Percentiles rank a stretch among this genome's conserved stretches.
Evolutionary conservation across 176 grass and related monocot species (phyloP).

Genomic region (Avena sativa): DNA sequence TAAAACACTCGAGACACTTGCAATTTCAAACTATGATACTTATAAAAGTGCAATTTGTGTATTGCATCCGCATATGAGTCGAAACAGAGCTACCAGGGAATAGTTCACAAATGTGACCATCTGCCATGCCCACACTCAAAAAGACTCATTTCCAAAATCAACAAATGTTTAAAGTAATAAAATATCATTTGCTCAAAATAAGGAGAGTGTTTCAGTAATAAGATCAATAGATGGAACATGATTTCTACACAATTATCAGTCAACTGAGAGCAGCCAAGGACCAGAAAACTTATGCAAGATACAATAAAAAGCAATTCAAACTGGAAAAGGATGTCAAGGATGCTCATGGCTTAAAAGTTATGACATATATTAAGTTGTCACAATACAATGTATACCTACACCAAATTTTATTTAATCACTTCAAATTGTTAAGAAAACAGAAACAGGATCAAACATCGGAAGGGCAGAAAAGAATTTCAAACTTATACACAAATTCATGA

Average conservation of each 20-base stretch:
- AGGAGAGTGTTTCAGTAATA: neutral
- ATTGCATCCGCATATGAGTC: neutral
- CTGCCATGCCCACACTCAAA: neutral
- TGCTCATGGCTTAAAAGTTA: neutral
- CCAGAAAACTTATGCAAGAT: neutral
- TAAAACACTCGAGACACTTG: slow-evolving; percentile 29
- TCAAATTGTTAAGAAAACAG: neutral
- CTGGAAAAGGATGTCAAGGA: no score
- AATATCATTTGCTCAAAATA: neutral
- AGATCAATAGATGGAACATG: slow-evolving; percentile 6
- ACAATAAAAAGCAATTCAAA: neutral
- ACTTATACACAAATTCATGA: neutral
- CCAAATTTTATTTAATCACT: neutral
- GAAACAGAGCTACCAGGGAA: neutral
- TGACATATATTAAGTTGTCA: neutral
- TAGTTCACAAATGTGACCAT: slow-evolving; percentile 14
- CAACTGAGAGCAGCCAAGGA: slow-evolving; percentile 8
- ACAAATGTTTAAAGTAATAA: neutral
- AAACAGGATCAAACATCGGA: neutral
- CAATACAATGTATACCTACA: neutral
- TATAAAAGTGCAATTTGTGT: slow-evolving; percentile 6
- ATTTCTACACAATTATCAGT: neutral
- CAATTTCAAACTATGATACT: slow-evolving; percentile 25
- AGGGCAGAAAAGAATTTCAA: slow-evolving; percentile 1
- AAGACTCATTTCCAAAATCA: neutral